Percentiles rank a stretch among this genome's conserved stretches.
phyloP scores from a whole-genome alignment of 495 filamentous ascomycete species.

The Aspergillus funiculosus region DNA sequence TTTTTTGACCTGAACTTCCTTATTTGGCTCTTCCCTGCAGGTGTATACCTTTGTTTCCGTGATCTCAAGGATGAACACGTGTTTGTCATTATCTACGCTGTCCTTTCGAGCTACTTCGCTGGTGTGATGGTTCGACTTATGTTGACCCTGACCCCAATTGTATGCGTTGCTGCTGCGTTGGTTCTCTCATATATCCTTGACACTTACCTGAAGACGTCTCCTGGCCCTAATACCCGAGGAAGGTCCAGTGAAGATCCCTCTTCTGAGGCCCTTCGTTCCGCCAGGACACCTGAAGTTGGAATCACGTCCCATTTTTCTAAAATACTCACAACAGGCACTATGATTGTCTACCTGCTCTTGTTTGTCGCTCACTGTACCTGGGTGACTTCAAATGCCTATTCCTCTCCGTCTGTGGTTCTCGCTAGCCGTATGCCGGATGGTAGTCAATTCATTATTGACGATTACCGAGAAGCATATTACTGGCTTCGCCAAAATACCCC shows the following conservation, averaged over 20 bases:
- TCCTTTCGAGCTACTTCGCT: slow-evolving; percentile 95
- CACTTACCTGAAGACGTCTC: slow-evolving; percentile 62
- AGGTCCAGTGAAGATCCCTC: slow-evolving; percentile 41
- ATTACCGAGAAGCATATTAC: slow-evolving; percentile 99
- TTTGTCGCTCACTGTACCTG: slow-evolving; percentile 98
- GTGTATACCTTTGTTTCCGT: slow-evolving; percentile 97
- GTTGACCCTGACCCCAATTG: slow-evolving; percentile 93
- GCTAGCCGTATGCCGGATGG: slow-evolving; percentile 91
- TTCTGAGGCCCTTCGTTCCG: slow-evolving; percentile 60
- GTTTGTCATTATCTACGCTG: slow-evolving; percentile 93
- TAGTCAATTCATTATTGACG: slow-evolving; percentile 96
- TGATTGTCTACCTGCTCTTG: slow-evolving; percentile 76
- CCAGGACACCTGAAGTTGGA: slow-evolving; percentile 68
- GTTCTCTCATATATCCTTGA: slow-evolving; percentile 86
- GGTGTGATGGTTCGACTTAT: slow-evolving; percentile 99
- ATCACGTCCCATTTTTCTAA: slow-evolving; percentile 81
- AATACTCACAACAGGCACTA: slow-evolving; percentile 58
- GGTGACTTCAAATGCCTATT: slow-evolving; percentile 99
- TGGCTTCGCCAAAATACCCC: slow-evolving; percentile 98
- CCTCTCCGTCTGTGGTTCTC: slow-evolving; percentile 93
- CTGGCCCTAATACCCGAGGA: slow-evolving; percentile 41
- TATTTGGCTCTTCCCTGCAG: slow-evolving; percentile 98
- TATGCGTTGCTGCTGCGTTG: slow-evolving; percentile 90
- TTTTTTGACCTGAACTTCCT: slow-evolving; percentile 98
- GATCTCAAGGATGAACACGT: slow-evolving; percentile 93